phyloP scores from a whole-genome alignment of 164 flowering plant species.

The Cinnamomum chago region DNA sequence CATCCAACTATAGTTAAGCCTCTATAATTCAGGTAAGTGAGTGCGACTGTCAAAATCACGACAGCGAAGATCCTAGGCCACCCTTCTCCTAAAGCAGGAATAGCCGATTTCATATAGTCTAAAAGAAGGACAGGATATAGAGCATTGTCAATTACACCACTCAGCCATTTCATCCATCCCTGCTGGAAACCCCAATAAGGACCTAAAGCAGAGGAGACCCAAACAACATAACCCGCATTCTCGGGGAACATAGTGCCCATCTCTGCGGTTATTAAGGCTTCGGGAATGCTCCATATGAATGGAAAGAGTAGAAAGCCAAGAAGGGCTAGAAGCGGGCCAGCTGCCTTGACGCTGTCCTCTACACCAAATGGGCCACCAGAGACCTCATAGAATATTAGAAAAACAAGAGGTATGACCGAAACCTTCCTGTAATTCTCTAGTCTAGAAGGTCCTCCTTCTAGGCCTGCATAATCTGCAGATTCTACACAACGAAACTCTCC shows the following conservation, averaged over 20 bases:
- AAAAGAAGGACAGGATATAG: conserved; percentile 53
- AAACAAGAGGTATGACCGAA: conserved; percentile 47
- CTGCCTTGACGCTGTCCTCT: conserved; percentile 52
- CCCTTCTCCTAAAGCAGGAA: conserved; percentile 37
- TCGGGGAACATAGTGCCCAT: conserved; percentile 69
- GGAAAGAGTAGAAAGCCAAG: conserved; percentile 53
- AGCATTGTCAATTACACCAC: conserved; percentile 70
- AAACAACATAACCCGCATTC: conserved; percentile 58
- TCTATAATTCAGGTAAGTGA: conserved; percentile 53
- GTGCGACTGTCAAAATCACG: conserved; percentile 28
- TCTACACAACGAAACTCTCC: conserved; percentile 24
- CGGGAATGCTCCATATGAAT: conserved; percentile 60
- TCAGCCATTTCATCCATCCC: conserved; percentile 72
- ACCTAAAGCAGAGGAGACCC: conserved; percentile 60
- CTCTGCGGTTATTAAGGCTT: conserved; percentile 56
- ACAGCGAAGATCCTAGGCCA: conserved; percentile 32
- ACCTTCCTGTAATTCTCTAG: conserved; percentile 30
- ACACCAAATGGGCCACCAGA: conserved; percentile 65
- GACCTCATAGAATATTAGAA: conserved; percentile 61
- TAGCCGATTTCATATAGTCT: conserved; percentile 43
- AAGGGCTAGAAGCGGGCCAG: conserved; percentile 57
- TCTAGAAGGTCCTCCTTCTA: conserved; percentile 28
- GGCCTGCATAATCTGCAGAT: conserved; percentile 23
- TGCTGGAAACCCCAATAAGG: conserved; percentile 61
- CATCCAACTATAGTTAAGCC: conserved; percentile 55